Evolutionary conservation across 257 asterid species (phyloP).

Genomic region (Solanum phureja): DNA sequence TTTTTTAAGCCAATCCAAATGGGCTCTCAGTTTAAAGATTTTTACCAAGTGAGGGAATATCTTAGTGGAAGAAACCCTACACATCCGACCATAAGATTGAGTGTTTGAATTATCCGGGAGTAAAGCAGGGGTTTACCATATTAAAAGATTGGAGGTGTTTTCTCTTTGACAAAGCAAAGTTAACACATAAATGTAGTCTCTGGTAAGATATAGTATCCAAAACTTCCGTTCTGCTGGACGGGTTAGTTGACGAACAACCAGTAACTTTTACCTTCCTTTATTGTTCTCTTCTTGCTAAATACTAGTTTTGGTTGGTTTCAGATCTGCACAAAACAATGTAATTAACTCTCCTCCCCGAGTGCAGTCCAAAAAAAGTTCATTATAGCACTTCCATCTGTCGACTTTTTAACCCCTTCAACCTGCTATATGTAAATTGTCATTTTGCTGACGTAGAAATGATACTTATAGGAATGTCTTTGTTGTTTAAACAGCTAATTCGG

Average conservation of each 20-base stretch:
- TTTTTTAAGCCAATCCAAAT: not conserved
- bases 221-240: not conserved
- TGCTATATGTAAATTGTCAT: not conserved
- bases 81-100: not conserved
- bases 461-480: not conserved
- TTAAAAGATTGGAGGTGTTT: not conserved
- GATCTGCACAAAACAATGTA: not conserved
- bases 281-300: not conserved
- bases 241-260: not conserved
- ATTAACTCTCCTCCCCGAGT: not conserved
- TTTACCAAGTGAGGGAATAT: not conserved
- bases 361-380: not conserved
- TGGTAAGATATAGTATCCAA: not conserved
- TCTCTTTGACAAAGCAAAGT: not conserved
- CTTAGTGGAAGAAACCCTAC: not conserved
- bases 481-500: conserved; percentile 57
- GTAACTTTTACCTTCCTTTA: not conserved
- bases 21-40: not conserved
- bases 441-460: not conserved
- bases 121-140: not conserved
- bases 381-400: not conserved
- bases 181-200: not conserved
- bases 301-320: not conserved
- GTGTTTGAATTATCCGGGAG: not conserved
- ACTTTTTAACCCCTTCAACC: not conserved